Conservation (phyloP, 805 yeast genomes). For the Metschnikowia corniflorae region DNA sequence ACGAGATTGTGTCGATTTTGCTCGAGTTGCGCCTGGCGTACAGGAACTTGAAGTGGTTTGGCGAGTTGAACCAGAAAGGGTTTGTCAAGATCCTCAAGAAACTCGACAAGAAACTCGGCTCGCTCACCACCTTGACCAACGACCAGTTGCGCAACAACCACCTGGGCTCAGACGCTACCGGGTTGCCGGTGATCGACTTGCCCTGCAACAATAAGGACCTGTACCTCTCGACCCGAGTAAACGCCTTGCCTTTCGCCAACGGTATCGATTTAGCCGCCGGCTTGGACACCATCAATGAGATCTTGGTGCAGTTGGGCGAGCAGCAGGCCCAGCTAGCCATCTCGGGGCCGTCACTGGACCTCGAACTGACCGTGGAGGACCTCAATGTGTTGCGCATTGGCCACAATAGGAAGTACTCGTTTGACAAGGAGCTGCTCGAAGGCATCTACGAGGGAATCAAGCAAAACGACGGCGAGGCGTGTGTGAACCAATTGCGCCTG, state of each 20-base stretch:
- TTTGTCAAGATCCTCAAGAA: constrained; percentile 85
- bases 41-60: constrained; percentile 88
- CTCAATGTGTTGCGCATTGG: constrained; percentile 23
- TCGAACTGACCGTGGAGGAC: constrained; percentile 4
- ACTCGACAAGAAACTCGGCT: constrained; percentile 68
- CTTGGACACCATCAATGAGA: constrained; percentile 50
- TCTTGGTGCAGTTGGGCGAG: constrained; percentile 52
- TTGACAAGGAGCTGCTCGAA: constrained; percentile 24
- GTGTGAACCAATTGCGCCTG: constrained; percentile 39
- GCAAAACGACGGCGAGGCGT: constrained; percentile 42
- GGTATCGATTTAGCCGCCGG: constrained; percentile 56
- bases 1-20: constrained; percentile 48
- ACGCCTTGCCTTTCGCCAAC: constrained; percentile 74
- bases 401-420: constrained; percentile 21
- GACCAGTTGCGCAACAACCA: constrained; percentile 16
- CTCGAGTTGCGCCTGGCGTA: constrained; percentile 72
- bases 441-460: constrained; percentile 23
- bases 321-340: constrained; percentile 17
- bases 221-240: constrained; percentile 59
- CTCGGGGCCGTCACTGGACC: constrained; percentile 1
- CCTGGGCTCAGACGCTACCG: constrained; percentile 2
- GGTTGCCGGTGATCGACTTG: constrained; percentile 17
- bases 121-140: constrained; percentile 22
- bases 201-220: constrained; percentile 36
- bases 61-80: constrained; percentile 88